Base-by-base conservation (phyloP, 129 eudicot genomes). In the Pseudognaphalium luteoalbum region DNA sequence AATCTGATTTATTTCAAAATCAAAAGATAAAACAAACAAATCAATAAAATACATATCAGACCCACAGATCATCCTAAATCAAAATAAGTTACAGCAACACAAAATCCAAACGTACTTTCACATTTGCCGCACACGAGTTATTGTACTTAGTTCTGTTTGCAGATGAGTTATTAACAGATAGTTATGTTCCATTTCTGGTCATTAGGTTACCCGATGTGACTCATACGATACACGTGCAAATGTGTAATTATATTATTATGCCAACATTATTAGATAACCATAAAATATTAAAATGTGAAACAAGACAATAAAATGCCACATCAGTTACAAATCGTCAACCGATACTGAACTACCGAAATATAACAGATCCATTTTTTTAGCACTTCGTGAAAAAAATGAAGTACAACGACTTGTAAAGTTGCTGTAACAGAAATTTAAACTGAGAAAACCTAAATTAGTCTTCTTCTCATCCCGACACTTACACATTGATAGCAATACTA, bases 371-470 rank as follows among this genome's bases (percentile, higher is more conserved):
- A 47, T 12, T 2, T 47, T 11, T 12, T 47, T 47, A 12, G 4
- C 1, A 15, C 10, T 14, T 3, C n/a, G n/a, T 47, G 54, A 47
- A 47, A 14, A 25, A 47, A 47, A 47, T 47, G n/a, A 47, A 47
- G 54, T 47, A 47, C 15, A 41, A 2, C 9, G 47, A 12, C 16
- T 14, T 0, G 54, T 47, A 47, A 12, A 64, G 16, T 50, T 32
- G 17, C 12, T 52, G 5, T 9, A 35, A 22, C 56, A 30, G 20
- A 78, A 1, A 61, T 21, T 32, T 8, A 70, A 70, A 78, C 32
- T 71, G 14, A 71, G 2, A 60, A 70, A 41, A 47, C 71, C 71
- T 70, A 78, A 2, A 70, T 58, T 58, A 6, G 4, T 58, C 63
- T 20, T 58, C 20, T 58, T 19, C 7, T 7, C 29, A 58, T 2